Evolutionary conservation across 78 protist genomes (phyloP), one percentile per base, ranked within the genome.

Genomic region (Isochrysis galbana): DNA sequence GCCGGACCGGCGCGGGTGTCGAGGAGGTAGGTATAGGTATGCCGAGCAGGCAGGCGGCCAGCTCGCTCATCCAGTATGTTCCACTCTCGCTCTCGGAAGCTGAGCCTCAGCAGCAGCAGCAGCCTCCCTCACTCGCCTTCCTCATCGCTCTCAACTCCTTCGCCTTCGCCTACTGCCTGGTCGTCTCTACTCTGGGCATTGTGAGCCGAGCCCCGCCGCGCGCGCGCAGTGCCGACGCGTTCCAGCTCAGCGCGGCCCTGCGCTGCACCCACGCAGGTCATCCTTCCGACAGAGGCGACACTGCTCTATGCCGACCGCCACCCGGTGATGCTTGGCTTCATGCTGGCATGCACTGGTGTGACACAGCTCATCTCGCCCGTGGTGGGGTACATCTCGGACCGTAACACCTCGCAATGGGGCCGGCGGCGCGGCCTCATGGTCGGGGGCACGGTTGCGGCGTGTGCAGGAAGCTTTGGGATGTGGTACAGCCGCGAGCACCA

Each of bases 341-440:
- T 86, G 90, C 90, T 86, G 41, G 90, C 42, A 25, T 44, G 69
- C 70, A 36, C 91, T 2, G 91, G 91, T 34, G 41, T 55, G 51
- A 89, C 74, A 11, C 91, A 89, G 91, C 91, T 89, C 39, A 25
- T 89, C 47, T 1, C 46, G 48, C 91, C 91, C 17, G 21, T 26
- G 0, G 91, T 48, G 26, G 91, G 91, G 3, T 89, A 89, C 78
- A 45, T 55, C 45, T 89, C 91, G 25, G 91, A 89, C 78, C 91
- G 91, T n/a, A 36, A 51, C 0, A 51, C 78, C 32, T 67, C 48
- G 23, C 51, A 21, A 29, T 67, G 10, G 42, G 91, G 91, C 45
- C 74, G 91, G 42, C 34, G 91, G 45, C 77, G 74, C 17, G 45
- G 45, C 32, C 42, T 89, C 78, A 36, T 89, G 38, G 34, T 89